Evolutionary conservation across 106 monocot species (phyloP).

Genomic region (Allium fistulosum): DNA sequence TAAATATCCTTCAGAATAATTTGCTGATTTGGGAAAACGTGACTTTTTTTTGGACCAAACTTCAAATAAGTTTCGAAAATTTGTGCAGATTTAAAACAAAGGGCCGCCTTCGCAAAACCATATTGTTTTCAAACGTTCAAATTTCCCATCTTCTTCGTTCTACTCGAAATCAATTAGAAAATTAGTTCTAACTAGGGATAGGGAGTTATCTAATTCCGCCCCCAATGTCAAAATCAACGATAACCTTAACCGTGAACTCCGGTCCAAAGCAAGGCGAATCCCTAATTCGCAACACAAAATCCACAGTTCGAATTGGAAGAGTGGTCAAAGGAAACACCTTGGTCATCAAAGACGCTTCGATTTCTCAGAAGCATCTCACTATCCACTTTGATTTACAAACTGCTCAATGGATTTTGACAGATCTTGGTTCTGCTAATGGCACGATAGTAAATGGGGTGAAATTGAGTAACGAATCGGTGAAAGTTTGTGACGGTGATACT

Average conservation of each 20-base stretch:
- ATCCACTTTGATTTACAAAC: slow-evolving; percentile 24
- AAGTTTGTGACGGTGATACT: slow-evolving; percentile 40
- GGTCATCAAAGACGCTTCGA: slow-evolving; percentile 68
- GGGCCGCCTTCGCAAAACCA: no score
- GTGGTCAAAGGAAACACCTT: slow-evolving; percentile 71
- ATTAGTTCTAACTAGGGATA: background rate
- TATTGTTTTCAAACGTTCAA: no score
- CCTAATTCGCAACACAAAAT: slow-evolving; percentile 32
- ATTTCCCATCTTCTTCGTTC: no score
- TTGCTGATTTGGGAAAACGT: no score
- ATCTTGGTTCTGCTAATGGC: slow-evolving; percentile 78
- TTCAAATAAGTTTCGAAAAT: no score
- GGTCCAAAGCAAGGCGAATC: slow-evolving; percentile 55
- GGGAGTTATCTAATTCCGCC: background rate
- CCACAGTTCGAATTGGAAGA: slow-evolving; percentile 49
- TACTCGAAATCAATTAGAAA: no score
- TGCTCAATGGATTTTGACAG: slow-evolving; percentile 53
- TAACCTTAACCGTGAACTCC: slow-evolving; percentile 32
- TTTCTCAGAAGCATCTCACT: slow-evolving; percentile 76
- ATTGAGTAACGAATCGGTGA: slow-evolving; percentile 19
- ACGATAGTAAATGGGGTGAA: slow-evolving; percentile 49
- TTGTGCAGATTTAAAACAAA: no score
- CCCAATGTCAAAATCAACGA: slow-evolving; percentile 14
- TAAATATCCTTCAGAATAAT: no score
- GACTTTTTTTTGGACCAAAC: no score